These are phyloP conservation scores for Sechiopsis laciniata DNA, from an alignment of 306 rosid species.

Conservation along the genomic window DNA sequence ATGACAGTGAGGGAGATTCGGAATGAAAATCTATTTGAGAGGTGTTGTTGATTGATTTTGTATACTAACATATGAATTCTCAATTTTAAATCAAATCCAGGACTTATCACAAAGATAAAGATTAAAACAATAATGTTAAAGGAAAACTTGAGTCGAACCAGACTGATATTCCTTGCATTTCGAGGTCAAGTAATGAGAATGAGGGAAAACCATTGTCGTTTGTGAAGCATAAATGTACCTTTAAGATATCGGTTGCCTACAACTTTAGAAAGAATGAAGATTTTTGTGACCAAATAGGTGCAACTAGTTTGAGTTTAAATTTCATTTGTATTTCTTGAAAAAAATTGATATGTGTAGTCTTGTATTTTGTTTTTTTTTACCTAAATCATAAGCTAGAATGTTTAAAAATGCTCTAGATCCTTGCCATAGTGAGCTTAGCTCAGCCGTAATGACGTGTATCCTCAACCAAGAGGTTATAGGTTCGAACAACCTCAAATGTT, in stretches of 20 bases:
- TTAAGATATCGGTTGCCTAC: neutral
- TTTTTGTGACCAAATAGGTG: neutral
- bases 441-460: no score
- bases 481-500: no score
- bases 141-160: neutral
- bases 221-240: neutral
- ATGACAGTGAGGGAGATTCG: neutral
- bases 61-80: neutral
- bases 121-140: neutral
- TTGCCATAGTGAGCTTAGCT: neutral
- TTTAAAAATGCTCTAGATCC: neutral
- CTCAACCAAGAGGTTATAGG: no score
- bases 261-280: neutral
- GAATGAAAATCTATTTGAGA: neutral
- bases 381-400: neutral
- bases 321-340: neutral
- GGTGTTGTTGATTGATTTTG: neutral
- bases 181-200: neutral
- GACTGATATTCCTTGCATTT: neutral
- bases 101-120: neutral
- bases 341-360: neutral
- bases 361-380: neutral
- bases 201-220: neutral
- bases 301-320: neutral
- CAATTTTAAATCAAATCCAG: neutral